Base-by-base conservation (phyloP, 106 monocot genomes). In the Hemerocallis citrina region DNA sequence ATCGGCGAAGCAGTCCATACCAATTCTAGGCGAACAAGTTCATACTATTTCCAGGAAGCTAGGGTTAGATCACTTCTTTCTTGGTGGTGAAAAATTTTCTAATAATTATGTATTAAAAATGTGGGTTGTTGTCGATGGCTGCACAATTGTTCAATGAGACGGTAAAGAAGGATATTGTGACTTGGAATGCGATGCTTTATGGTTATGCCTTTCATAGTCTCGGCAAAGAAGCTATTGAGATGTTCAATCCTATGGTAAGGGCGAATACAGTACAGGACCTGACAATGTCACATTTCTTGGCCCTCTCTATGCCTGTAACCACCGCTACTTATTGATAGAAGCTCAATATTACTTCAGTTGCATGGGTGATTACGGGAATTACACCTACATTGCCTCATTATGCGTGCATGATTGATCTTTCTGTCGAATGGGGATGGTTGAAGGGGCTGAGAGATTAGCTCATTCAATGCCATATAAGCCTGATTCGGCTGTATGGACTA, bases 401-500 rank as follows among this genome's bases (percentile, higher is more conserved):
- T 73, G 66, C 77, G 30, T 84, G 89, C 38, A 65, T 89, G 57
- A 32, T 83, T 39, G 77, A 89, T 68, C 83, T 89, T 47, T 81
- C 13, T 74, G 80, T 65, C 39, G 83, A 6, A 65, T 61, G 37
- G 75, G 83, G 16, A 68, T 68, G 61, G 17, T 61, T 16, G 63
- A 81, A 67, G 25, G 68, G 48, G 80, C 85, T 24, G 64, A 63
- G 46, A 21, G 17, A 7, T 55, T 77, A 34, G 61, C 65, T 64
- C 36, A 54, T 20, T 74, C 72, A 41, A 77, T 89, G 83, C 83
- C 80, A 40, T 66, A 61, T 61, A 44, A 69, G 34, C 71, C 80
- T 28, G 85, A 86, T 56, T 61, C 71, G 12, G 43, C 24, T 8
- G 40, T 68, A 56, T 80, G 81, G 71, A 72, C 83, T 66, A 74